Evolutionary conservation across 2,329 filamentous ascomycete genomes (phyloP).

Genomic region (Mycosphaerella sp.): DNA sequence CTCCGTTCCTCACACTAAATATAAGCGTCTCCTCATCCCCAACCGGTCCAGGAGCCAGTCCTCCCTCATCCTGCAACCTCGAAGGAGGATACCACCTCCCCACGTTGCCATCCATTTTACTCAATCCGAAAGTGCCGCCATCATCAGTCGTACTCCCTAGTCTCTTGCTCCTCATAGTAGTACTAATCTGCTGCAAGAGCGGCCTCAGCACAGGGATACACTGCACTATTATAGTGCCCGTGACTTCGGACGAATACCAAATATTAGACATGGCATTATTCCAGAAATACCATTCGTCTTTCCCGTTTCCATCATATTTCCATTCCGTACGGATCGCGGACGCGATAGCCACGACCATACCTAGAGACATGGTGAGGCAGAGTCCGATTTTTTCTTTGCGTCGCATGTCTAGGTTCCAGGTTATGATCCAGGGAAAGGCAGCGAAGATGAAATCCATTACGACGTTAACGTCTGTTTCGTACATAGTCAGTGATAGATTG

Average conservation of each 20-base stretch:
- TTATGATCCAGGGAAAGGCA: conserved; percentile 47
- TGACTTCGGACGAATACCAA: conserved; percentile 49
- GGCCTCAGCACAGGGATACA: conserved; percentile 50
- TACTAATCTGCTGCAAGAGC: conserved; percentile 39
- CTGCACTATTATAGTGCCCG: conserved; percentile 52
- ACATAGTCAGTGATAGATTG: conserved; percentile 10
- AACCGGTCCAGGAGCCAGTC: background rate
- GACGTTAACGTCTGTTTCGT: conserved; percentile 45
- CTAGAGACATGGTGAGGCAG: conserved; percentile 48
- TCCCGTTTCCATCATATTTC: conserved; percentile 45
- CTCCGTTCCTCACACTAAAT: background rate
- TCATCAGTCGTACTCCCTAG: background rate
- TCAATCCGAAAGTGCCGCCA: background rate
- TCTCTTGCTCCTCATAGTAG: background rate
- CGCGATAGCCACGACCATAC: conserved; percentile 47
- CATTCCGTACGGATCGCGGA: conserved; percentile 46
- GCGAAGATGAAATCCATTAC: conserved; percentile 51
- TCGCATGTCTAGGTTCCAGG: conserved; percentile 45
- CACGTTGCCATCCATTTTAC: background rate
- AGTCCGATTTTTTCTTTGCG: conserved; percentile 47
- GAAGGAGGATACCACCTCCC: background rate
- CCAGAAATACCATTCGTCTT: conserved; percentile 47
- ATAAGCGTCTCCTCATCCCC: background rate
- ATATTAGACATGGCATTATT: conserved; percentile 44
- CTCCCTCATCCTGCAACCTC: too few species aligned